A percentile compares a stretch with the other conserved stretches of the same genome.
Evolutionary conservation across 352 stramenopile species (phyloP).

Genomic region (Pythium scleroteichum): DNA sequence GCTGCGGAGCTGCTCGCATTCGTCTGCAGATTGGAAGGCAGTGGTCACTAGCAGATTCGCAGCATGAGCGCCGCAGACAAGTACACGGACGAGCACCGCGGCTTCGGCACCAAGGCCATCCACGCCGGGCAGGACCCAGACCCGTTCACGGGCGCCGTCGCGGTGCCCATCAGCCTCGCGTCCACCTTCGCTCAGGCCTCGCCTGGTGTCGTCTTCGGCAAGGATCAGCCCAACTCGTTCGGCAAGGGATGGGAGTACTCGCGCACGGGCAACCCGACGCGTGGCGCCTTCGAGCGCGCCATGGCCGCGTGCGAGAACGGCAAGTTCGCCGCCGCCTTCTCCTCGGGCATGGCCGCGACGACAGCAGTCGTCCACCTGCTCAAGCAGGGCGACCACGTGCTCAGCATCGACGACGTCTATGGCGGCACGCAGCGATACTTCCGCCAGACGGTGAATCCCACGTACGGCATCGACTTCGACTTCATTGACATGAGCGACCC

Average conservation of each 20-base stretch:
- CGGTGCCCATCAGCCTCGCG: slow-evolving; percentile 90
- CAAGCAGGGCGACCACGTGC: slow-evolving; percentile 92
- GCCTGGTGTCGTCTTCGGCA: slow-evolving; percentile 73
- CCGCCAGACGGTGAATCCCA: slow-evolving; percentile 88
- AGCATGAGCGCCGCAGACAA: slow-evolving; percentile 53
- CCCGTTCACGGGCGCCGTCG: slow-evolving; percentile 76
- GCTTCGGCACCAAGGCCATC: slow-evolving; percentile 83
- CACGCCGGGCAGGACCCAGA: slow-evolving; percentile 81
- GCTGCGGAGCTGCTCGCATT: slow-evolving; percentile 16
- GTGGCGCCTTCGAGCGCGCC: slow-evolving; percentile 92
- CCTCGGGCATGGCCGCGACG: slow-evolving; percentile 91
- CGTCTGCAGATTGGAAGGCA: slow-evolving; percentile 26
- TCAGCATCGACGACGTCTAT: slow-evolving; percentile 96
- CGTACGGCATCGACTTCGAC: slow-evolving; percentile 92
- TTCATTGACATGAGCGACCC: slow-evolving; percentile 94
- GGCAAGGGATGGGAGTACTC: slow-evolving; percentile 96
- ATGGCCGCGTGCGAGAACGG: slow-evolving; percentile 92
- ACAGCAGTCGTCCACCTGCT: slow-evolving; percentile 87
- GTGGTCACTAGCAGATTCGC: slow-evolving; percentile 7
- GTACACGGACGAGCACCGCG: slow-evolving; percentile 77
- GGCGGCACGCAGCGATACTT: slow-evolving; percentile 95
- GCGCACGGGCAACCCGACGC: slow-evolving; percentile 95
- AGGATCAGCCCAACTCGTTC: slow-evolving; percentile 84
- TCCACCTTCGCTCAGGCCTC: slow-evolving; percentile 90
- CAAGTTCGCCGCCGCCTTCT: slow-evolving; percentile 87